phyloP scores from a whole-genome alignment of 1,284 basidiomycete genomes.

The Ganoderma meredithae region DNA sequence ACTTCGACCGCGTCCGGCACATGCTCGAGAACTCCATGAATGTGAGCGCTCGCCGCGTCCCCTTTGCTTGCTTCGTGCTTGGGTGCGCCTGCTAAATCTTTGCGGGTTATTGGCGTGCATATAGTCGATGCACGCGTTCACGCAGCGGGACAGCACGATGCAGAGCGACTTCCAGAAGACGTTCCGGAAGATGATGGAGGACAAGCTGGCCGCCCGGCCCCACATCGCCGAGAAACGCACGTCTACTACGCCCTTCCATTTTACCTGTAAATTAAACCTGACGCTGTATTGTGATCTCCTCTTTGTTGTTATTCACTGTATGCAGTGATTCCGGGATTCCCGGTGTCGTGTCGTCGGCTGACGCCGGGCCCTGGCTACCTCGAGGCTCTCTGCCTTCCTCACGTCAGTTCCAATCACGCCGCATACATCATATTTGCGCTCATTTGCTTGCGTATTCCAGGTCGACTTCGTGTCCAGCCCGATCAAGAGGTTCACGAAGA shows the following conservation, averaged over 20 bases:
- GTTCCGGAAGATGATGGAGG: conserved; percentile 57
- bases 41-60: conserved; percentile 41
- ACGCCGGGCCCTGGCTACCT: conserved; percentile 74
- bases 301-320: neutral
- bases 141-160: conserved; percentile 50
- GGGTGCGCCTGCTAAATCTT: too few relatives aligned
- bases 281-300: neutral
- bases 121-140: conserved; percentile 55
- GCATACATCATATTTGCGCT: neutral
- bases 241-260: neutral
- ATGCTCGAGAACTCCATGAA: conserved; percentile 61
- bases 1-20: conserved; percentile 58
- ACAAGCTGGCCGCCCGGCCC: conserved; percentile 60
- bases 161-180: conserved; percentile 48
- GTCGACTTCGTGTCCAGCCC: conserved; percentile 58
- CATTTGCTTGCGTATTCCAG: conserved; percentile 37
- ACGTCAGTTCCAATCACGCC: conserved; percentile 45
- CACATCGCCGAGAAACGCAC: conserved; percentile 64
- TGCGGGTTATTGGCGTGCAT: too few relatives aligned
- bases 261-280: neutral
- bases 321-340: conserved; percentile 64
- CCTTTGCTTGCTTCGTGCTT: too few relatives aligned
- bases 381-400: conserved; percentile 65
- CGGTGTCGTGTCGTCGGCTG: conserved; percentile 62
- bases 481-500: conserved; percentile 59